These are phyloP conservation scores for Sarocladiaceae sp. DNA, from an alignment of 2,329 filamentous ascomycete genomes.

Conservation along the genomic window DNA sequence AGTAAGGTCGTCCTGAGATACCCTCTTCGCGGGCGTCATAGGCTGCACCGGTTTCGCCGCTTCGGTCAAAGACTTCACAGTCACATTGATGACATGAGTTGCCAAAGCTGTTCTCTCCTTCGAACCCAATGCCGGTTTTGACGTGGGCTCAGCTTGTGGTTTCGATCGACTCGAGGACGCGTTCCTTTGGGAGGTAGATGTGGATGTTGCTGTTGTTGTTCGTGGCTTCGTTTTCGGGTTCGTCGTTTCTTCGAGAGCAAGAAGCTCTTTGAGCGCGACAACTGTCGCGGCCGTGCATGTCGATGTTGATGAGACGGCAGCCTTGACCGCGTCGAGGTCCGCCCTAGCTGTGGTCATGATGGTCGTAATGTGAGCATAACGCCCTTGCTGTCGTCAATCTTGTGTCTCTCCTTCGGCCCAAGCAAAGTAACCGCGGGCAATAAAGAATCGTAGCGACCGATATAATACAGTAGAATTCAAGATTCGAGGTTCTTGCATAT, in stretches of 20 bases:
- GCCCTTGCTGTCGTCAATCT: not conserved
- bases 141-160: slow-evolving; percentile 12
- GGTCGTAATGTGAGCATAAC: slow-evolving; percentile 6
- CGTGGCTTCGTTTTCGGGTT: slow-evolving; percentile 23
- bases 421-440: not conserved
- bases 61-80: slow-evolving; percentile 63
- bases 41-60: slow-evolving; percentile 46
- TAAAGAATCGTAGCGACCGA: too few species aligned
- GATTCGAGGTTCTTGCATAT: not conserved
- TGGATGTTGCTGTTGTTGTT: slow-evolving; percentile 19
- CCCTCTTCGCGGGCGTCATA: slow-evolving; percentile 25
- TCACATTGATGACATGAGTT: slow-evolving; percentile 65
- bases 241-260: slow-evolving; percentile 27
- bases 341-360: slow-evolving; percentile 1
- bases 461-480: too few species aligned
- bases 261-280: slow-evolving; percentile 40
- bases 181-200: slow-evolving; percentile 10
- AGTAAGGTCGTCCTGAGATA: slow-evolving; percentile 23
- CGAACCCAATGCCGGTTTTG: slow-evolving; percentile 23
- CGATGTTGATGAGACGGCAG: slow-evolving; percentile 43
- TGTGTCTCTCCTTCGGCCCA: not conserved
- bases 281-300: slow-evolving; percentile 47
- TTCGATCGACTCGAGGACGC: slow-evolving; percentile 13
- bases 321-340: slow-evolving; percentile 42
- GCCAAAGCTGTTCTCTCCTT: slow-evolving; percentile 61